Percentiles rank a stretch among this genome's conserved stretches.
Evolutionary conservation across 2,329 filamentous ascomycete genomes (phyloP).

Genomic region (Phaeosphaeria sp.): DNA sequence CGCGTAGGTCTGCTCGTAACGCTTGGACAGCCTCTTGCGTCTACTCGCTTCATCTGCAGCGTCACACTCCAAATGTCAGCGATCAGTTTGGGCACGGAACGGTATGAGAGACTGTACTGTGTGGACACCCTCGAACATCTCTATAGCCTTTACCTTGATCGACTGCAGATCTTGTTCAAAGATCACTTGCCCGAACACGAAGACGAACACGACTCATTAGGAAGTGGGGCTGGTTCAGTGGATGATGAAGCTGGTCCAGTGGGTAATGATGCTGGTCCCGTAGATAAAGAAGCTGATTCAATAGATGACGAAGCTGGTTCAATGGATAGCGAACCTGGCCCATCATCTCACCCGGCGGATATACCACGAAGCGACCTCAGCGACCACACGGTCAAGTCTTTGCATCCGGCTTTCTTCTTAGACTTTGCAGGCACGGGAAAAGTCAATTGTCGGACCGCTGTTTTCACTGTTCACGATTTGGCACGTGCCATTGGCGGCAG

Average conservation of each 20-base stretch:
- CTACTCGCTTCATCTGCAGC: neutral
- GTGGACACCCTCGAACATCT: neutral
- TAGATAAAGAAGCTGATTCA: too few relatives aligned
- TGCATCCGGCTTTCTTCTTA: neutral
- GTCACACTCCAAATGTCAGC: neutral
- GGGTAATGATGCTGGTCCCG: too few relatives aligned
- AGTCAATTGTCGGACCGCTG: conserved; percentile 8
- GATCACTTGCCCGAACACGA: neutral
- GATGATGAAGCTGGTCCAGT: too few relatives aligned
- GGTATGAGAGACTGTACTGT: too few relatives aligned
- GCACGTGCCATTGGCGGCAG: conserved; percentile 1
- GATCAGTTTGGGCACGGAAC: too few relatives aligned
- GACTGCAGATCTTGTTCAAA: neutral
- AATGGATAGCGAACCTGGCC: too few relatives aligned
- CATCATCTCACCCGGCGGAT: too few relatives aligned
- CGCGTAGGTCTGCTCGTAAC: neutral
- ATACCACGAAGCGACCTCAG: too few relatives aligned
- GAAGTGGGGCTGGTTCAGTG: too few relatives aligned
- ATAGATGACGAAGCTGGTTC: too few relatives aligned
- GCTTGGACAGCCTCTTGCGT: neutral
- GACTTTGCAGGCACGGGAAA: neutral
- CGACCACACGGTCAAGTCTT: neutral
- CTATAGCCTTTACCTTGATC: neutral
- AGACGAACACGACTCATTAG: too few relatives aligned
- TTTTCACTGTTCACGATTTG: conserved; percentile 3